Evolutionary conservation across 2,329 filamentous ascomycete species (phyloP).

Genomic region (Diaporthe amygdali): DNA sequence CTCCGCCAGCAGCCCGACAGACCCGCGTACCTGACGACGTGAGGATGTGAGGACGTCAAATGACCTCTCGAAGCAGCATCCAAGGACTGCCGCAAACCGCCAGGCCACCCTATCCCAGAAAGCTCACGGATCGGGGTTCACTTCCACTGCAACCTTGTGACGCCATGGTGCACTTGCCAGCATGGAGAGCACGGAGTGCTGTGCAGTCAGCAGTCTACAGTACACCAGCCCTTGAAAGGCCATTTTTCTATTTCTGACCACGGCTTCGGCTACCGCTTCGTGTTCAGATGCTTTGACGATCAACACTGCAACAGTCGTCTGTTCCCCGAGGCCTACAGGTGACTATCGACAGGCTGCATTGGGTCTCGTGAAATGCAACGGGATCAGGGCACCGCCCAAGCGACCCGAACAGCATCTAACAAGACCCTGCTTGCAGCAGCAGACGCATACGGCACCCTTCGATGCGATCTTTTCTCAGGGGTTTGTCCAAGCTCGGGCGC

Average conservation of each 20-base stretch:
- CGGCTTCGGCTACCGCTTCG: too few relatives aligned
- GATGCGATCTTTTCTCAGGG: neutral
- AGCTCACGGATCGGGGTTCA: neutral
- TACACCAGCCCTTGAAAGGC: neutral
- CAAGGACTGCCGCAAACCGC: neutral
- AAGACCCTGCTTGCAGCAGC: constrained; percentile 6
- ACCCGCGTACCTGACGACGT: neutral
- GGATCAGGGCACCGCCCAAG: neutral
- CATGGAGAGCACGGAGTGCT: neutral
- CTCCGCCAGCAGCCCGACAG: neutral
- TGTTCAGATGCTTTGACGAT: neutral
- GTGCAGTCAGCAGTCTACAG: neutral
- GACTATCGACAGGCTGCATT: constrained; percentile 22
- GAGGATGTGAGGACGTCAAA: constrained; percentile 7
- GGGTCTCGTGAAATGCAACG: constrained; percentile 12
- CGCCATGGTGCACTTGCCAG: constrained; percentile 15
- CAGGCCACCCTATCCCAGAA: neutral
- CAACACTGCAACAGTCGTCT: constrained; percentile 5
- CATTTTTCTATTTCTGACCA: neutral
- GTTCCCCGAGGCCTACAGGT: constrained; percentile 4
- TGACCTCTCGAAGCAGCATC: neutral
- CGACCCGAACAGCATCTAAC: neutral
- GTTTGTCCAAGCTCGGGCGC: constrained; percentile 3
- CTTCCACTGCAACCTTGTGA: constrained; percentile 17
- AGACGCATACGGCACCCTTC: neutral